Conservation (phyloP, 2,329 filamentous ascomycete species). For the Aspergillus ruber region DNA sequence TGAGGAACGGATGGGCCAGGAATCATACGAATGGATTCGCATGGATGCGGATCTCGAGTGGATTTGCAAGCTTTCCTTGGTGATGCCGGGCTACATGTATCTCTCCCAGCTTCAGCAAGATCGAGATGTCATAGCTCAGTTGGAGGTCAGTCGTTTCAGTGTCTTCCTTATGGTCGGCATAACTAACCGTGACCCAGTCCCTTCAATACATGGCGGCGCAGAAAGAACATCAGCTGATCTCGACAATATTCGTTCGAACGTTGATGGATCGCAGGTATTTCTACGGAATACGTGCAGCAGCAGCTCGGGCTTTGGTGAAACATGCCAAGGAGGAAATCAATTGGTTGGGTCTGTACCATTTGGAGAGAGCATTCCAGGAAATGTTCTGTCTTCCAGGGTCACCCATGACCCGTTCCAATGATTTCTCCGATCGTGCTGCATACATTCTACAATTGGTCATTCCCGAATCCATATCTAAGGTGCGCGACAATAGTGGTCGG, state of each 20-base stretch:
- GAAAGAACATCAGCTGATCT: conserved; percentile 69
- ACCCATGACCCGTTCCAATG: conserved; percentile 76
- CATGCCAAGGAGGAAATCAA: conserved; percentile 66
- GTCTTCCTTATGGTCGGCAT: conserved; percentile 1
- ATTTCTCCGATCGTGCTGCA: conserved; percentile 79
- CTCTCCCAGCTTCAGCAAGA: conserved; percentile 96
- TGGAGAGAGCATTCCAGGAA: conserved; percentile 78
- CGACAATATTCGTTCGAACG: conserved; percentile 82
- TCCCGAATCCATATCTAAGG: conserved; percentile 68
- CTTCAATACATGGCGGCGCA: conserved; percentile 67
- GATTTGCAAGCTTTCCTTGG: conserved; percentile 76
- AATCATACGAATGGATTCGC: conserved; percentile 97
- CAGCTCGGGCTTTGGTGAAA: conserved; percentile 68
- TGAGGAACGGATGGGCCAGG: conserved; percentile 84
- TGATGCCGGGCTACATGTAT: conserved; percentile 95
- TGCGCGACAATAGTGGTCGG: conserved; percentile 67
- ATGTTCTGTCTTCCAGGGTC: conserved; percentile 79
- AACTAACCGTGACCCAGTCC: conserved; percentile 38
- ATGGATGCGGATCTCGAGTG: conserved; percentile 98
- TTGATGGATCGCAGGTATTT: conserved; percentile 90
- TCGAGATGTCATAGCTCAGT: conserved; percentile 84
- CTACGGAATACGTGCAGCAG: conserved; percentile 82
- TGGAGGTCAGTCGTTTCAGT: conserved; percentile 41
- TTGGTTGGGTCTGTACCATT: conserved; percentile 74
- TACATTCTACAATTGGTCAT: conserved; percentile 84